Percentiles rank a stretch among this genome's conserved stretches.
phyloP scores from a whole-genome alignment of 768 basidiomycete genomes.

The Amanita muscaria region DNA sequence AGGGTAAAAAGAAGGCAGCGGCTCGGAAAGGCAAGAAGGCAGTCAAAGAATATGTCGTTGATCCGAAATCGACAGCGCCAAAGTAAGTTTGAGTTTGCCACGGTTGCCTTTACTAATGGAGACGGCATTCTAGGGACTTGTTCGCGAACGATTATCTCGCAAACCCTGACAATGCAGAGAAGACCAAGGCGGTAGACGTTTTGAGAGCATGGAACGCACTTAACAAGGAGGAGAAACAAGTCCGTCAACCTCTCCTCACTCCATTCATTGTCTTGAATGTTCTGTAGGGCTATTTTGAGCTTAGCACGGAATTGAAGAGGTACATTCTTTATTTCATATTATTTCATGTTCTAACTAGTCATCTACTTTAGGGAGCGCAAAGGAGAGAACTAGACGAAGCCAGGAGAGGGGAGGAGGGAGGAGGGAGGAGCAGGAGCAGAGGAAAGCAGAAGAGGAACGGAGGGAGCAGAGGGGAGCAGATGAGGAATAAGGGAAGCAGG shows the following conservation, averaged over 20 bases:
- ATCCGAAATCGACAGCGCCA: not conserved
- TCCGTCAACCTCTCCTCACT: not conserved
- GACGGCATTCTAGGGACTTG: slow-evolving; percentile 1
- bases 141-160: slow-evolving; percentile 1
- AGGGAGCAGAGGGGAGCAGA: not conserved
- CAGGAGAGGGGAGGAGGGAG: not conserved
- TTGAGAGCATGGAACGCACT: slow-evolving; percentile 1
- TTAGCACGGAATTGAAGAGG: slow-evolving; percentile 1
- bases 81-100: not conserved
- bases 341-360: slow-evolving; percentile 3
- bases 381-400: not conserved
- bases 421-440: not conserved
- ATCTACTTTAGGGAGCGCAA: slow-evolving; percentile 3
- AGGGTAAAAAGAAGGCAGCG: not conserved
- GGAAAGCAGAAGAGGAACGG: not conserved
- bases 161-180: not conserved
- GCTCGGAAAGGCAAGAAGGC: not conserved
- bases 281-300: not conserved
- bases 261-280: not conserved
- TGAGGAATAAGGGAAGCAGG: not conserved
- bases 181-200: not conserved
- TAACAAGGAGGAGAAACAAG: not conserved
- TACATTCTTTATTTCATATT: slow-evolving; percentile 1
- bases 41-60: not conserved
- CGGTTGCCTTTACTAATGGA: slow-evolving; percentile 1